Percentiles rank a stretch among this genome's conserved stretches.
Conservation (phyloP, 2,329 filamentous ascomycete genomes). For the Apiospora sp. region DNA sequence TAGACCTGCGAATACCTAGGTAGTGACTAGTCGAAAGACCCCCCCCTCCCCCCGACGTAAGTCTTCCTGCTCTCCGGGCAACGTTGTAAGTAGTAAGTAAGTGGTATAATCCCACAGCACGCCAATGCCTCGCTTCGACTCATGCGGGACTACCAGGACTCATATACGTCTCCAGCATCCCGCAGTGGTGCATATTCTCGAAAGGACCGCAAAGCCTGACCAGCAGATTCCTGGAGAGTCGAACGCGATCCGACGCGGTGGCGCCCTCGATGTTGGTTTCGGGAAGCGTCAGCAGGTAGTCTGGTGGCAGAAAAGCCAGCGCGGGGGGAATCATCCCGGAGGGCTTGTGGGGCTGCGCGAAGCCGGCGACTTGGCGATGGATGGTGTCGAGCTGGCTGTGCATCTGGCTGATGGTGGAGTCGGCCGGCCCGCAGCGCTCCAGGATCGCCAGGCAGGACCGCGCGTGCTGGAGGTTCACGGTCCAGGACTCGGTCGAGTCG, state of each 20-base stretch:
- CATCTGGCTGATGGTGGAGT: background rate
- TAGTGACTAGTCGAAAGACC: too few relatives aligned
- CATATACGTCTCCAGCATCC: background rate
- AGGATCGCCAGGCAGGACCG: background rate
- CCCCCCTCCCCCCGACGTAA: too few relatives aligned
- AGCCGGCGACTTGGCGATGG: background rate
- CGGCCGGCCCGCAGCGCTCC: background rate
- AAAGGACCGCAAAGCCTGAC: background rate
- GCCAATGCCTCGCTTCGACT: background rate
- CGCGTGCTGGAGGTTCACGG: background rate
- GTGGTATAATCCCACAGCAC: too few relatives aligned
- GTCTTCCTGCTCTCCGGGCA: background rate
- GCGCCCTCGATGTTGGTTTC: background rate
- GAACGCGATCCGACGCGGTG: background rate
- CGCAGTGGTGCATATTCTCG: background rate
- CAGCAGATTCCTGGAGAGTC: background rate
- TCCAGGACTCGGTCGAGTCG: background rate
- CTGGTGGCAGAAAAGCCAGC: background rate
- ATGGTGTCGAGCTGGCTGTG: background rate
- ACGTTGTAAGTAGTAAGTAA: background rate
- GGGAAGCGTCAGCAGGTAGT: background rate
- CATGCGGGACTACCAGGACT: background rate
- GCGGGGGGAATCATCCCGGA: too few relatives aligned
- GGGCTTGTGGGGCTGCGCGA: background rate
- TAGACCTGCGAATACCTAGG: too few relatives aligned